These are phyloP conservation scores for Phytophthora citricola DNA, from an alignment of 352 stramenopile species.

Conservation along the genomic window DNA sequence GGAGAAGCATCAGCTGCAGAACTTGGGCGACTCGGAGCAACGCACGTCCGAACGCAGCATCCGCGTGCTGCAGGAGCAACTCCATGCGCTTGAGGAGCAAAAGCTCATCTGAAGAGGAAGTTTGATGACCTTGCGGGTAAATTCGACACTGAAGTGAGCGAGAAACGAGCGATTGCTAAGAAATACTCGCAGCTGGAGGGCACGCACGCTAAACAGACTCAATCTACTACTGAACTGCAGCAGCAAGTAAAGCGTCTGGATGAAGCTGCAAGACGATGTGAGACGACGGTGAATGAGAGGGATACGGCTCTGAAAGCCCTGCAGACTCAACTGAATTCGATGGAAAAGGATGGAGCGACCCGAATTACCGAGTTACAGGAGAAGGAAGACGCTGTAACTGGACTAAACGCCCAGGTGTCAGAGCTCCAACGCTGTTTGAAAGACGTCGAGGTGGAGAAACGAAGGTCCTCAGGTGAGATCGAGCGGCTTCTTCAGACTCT, in stretches of 20 bases:
- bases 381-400: constrained; percentile 15
- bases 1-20: constrained; percentile 64
- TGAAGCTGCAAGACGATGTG: constrained; percentile 11
- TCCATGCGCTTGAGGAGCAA: constrained; percentile 41
- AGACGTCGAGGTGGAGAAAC: constrained; percentile 25
- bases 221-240: constrained; percentile 24
- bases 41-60: constrained; percentile 39
- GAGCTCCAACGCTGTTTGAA: constrained; percentile 13
- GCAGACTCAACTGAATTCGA: constrained; percentile 9
- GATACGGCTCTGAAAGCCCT: constrained; percentile 21
- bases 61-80: constrained; percentile 41
- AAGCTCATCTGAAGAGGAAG: constrained; percentile 33
- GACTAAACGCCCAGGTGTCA: constrained; percentile 9
- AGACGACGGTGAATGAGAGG: constrained; percentile 14
- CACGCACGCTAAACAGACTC: constrained; percentile 10
- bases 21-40: constrained; percentile 44
- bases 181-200: constrained; percentile 21
- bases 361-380: constrained; percentile 11
- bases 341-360: constrained; percentile 15
- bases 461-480: constrained; percentile 20
- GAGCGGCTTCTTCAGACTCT: constrained; percentile 36
- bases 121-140: constrained; percentile 29
- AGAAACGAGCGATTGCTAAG: constrained; percentile 21
- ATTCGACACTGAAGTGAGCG: constrained; percentile 24
- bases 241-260: constrained; percentile 21